Conservation (phyloP, 768 basidiomycete species). For the Tylopilus plumbeoviolaceoides region DNA sequence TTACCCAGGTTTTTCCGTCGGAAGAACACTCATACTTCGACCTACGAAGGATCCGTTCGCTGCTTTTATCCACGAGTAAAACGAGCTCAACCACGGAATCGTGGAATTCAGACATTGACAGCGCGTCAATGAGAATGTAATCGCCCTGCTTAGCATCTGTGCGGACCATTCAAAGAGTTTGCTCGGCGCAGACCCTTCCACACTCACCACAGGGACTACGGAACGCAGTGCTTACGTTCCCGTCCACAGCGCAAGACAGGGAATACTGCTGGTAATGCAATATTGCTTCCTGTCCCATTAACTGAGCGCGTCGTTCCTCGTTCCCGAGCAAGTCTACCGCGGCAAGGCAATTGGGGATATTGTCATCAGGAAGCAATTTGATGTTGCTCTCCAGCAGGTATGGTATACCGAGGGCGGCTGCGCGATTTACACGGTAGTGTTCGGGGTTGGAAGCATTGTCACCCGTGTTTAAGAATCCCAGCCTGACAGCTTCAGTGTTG, state of each 20-base stretch:
- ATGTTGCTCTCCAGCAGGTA: slow-evolving; percentile 55
- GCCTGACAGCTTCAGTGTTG: background rate
- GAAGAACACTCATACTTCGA: slow-evolving; percentile 29
- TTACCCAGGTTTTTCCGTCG: slow-evolving; percentile 33
- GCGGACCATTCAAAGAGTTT: slow-evolving; percentile 15
- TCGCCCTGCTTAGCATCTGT: slow-evolving; percentile 33
- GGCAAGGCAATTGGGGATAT: slow-evolving; percentile 19
- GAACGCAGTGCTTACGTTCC: slow-evolving; percentile 45
- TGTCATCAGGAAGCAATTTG: slow-evolving; percentile 35
- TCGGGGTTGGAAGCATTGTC: background rate
- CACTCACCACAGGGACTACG: slow-evolving; percentile 44
- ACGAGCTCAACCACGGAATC: slow-evolving; percentile 27
- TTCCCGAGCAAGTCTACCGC: slow-evolving; percentile 41
- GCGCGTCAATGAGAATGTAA: slow-evolving; percentile 36
- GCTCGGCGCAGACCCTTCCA: slow-evolving; percentile 2
- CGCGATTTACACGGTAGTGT: slow-evolving; percentile 20
- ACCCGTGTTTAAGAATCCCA: slow-evolving; percentile 10
- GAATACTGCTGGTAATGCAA: slow-evolving; percentile 42
- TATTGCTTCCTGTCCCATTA: slow-evolving; percentile 33
- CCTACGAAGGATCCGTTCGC: slow-evolving; percentile 28
- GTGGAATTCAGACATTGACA: slow-evolving; percentile 24
- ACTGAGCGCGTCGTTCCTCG: slow-evolving; percentile 33
- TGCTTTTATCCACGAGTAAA: slow-evolving; percentile 35
- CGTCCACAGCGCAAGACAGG: slow-evolving; percentile 55
- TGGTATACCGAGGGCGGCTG: slow-evolving; percentile 41